These are phyloP conservation scores for Penicillium bialowiezense DNA, from an alignment of 495 filamentous ascomycete genomes.

Conservation along the genomic window DNA sequence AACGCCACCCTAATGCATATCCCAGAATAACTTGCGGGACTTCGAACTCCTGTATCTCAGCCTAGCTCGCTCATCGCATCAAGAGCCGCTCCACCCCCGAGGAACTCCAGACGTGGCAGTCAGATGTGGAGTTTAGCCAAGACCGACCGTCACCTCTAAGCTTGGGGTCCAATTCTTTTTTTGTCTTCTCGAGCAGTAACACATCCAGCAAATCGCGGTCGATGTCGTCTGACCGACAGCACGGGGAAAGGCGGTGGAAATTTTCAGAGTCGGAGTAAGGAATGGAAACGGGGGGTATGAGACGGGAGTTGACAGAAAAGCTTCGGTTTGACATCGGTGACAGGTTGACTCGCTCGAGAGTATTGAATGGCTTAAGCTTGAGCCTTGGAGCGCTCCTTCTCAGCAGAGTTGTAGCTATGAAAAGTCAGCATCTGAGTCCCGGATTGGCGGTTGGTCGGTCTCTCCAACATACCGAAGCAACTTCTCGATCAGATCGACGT, in stretches of 20 bases:
- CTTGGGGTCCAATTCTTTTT: not conserved
- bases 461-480: conserved; percentile 71
- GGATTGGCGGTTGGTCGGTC: no score
- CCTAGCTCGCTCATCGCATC: not conserved
- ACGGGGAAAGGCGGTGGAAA: not conserved
- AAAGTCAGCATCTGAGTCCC: conserved; percentile 2
- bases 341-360: conserved; percentile 1
- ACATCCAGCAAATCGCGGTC: not conserved
- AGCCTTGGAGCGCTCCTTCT: conserved; percentile 35
- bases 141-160: not conserved
- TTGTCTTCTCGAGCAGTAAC: not conserved
- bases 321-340: not conserved
- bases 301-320: not conserved
- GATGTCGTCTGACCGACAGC: not conserved
- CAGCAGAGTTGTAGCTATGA: conserved; percentile 32
- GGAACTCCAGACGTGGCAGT: not conserved
- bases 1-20: conserved; percentile 18
- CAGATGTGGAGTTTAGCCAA: not conserved
- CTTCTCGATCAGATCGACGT: conserved; percentile 98
- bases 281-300: not conserved
- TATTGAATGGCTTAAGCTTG: conserved; percentile 20
- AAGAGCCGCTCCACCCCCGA: not conserved
- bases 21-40: conserved; percentile 1
- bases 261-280: not conserved
- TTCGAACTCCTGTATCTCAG: not conserved